Evolutionary conservation across 2,329 filamentous ascomycete genomes (phyloP).

Genomic region (Fusarium beomiforme): DNA sequence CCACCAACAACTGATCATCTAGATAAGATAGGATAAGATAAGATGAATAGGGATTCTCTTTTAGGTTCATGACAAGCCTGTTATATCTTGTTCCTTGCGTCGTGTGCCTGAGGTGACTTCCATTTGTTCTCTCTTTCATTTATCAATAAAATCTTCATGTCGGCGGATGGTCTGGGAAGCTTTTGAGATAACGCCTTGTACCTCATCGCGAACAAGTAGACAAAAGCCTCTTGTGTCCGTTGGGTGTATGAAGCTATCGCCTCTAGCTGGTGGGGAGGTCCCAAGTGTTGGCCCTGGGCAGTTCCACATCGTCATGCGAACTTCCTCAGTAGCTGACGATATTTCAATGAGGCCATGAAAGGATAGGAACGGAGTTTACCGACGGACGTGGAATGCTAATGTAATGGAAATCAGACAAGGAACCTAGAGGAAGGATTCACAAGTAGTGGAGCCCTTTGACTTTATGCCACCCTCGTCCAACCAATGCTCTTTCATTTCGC

Average conservation of each 20-base stretch:
- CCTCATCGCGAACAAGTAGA: background rate
- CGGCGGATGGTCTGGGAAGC: background rate
- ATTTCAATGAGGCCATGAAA: background rate
- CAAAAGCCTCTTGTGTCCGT: background rate
- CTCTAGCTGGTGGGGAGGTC: background rate
- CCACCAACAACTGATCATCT: background rate
- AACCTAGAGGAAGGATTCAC: background rate
- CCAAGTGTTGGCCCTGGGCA: background rate
- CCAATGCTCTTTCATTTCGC: background rate
- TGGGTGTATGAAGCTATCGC: background rate
- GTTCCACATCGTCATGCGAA: background rate
- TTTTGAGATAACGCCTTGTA: background rate
- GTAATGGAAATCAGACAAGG: background rate
- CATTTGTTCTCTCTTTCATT: background rate
- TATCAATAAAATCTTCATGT: background rate
- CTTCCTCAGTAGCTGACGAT: background rate
- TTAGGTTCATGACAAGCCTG: background rate
- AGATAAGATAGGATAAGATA: conserved; percentile 23
- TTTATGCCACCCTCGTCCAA: background rate
- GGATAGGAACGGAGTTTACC: background rate
- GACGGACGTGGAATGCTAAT: background rate
- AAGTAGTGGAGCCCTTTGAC: background rate
- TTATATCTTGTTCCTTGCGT: background rate
- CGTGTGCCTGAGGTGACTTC: background rate
- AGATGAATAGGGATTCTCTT: background rate